Conservation (phyloP, 2,329 filamentous ascomycete genomes). For the Paecilomyces formosus region DNA sequence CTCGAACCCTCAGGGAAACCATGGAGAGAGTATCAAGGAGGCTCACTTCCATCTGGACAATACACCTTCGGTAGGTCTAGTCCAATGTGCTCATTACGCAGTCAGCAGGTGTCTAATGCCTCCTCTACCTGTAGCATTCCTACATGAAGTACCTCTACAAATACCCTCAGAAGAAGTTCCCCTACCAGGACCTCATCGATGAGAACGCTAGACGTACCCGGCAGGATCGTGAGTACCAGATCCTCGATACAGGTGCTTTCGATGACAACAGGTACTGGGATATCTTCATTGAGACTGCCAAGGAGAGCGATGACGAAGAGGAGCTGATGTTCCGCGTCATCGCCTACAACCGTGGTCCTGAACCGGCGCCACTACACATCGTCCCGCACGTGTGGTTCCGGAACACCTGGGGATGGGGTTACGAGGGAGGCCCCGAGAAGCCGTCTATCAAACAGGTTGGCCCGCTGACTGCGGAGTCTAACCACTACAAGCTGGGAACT, state of each 20-base stretch:
- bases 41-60: constrained; percentile 96
- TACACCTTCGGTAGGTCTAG: constrained; percentile 59
- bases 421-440: constrained; percentile 67
- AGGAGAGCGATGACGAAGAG: constrained; percentile 85
- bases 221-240: constrained; percentile 80
- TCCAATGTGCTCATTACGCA: constrained; percentile 19
- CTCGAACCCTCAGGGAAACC: constrained; percentile 93
- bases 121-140: constrained; percentile 58
- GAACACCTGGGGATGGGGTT: constrained; percentile 95
- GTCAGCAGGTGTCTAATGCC: not conserved
- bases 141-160: constrained; percentile 99
- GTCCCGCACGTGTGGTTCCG: constrained; percentile 94
- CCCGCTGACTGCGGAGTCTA: constrained; percentile 65
- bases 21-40: constrained; percentile 95
- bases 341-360: constrained; percentile 89
- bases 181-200: constrained; percentile 78
- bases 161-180: constrained; percentile 85
- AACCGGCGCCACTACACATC: constrained; percentile 86
- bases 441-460: constrained; percentile 64
- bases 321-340: constrained; percentile 91
- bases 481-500: constrained; percentile 72
- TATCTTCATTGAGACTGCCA: constrained; percentile 92
- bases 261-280: constrained; percentile 92
- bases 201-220: constrained; percentile 74
- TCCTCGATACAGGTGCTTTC: constrained; percentile 82